phyloP scores from a whole-genome alignment of 2,329 filamentous ascomycete species.

The Xylariaceae sp. region DNA sequence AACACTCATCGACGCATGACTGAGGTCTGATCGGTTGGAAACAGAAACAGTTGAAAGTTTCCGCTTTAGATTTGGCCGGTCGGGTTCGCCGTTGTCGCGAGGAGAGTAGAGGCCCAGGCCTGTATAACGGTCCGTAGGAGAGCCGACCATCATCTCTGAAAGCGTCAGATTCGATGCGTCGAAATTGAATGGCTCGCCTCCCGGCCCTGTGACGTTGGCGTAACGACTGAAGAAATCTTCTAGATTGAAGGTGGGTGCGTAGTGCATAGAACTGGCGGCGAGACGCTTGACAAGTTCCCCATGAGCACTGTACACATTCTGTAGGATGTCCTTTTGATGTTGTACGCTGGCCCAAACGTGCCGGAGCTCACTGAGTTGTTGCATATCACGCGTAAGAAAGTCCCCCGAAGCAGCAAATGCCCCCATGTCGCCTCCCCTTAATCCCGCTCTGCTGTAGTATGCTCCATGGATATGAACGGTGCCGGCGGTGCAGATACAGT shows the following conservation, averaged over 20 bases:
- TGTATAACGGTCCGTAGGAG: constrained; percentile 50
- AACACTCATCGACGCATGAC: constrained; percentile 33
- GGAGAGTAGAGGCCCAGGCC: constrained; percentile 45
- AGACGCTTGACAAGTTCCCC: constrained; percentile 71
- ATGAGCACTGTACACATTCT: constrained; percentile 73
- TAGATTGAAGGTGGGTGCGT: constrained; percentile 73
- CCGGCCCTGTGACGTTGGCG: constrained; percentile 48
- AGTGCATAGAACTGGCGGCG: constrained; percentile 62
- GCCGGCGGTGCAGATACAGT: constrained; percentile 79
- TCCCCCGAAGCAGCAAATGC: constrained; percentile 60
- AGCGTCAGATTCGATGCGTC: constrained; percentile 72
- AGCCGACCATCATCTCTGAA: constrained; percentile 59
- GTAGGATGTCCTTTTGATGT: constrained; percentile 73
- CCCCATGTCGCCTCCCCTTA: constrained; percentile 48
- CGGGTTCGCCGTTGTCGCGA: constrained; percentile 30
- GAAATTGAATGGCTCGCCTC: constrained; percentile 57
- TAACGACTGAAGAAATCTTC: constrained; percentile 88
- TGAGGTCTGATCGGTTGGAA: constrained; percentile 38
- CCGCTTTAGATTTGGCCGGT: constrained; percentile 43
- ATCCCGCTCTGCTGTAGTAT: constrained; percentile 60
- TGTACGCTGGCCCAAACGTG: constrained; percentile 73
- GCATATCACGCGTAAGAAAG: constrained; percentile 72
- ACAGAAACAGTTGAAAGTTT: constrained; percentile 41
- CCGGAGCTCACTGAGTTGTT: constrained; percentile 68
- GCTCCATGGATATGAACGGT: constrained; percentile 85